phyloP scores from a whole-genome alignment of 2,329 filamentous ascomycete genomes.

The Fusarium tupiense region DNA sequence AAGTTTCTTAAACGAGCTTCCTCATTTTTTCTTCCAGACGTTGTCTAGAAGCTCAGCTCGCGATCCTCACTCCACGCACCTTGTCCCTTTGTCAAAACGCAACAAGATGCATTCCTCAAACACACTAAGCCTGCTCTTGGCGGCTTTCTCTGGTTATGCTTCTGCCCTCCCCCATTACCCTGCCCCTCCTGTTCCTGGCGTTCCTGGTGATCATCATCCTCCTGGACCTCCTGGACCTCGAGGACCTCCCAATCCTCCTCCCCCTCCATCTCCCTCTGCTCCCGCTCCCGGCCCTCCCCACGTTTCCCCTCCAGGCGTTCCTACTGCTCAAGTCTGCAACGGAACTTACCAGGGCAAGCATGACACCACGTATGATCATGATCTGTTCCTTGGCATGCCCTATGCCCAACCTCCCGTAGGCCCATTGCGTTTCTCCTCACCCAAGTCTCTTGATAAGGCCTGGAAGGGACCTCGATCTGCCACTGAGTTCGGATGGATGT shows the following conservation, averaged over 20 bases:
- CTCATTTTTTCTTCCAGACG: constrained; percentile 7
- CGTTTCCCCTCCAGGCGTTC: background rate
- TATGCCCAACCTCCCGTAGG: constrained; percentile 53
- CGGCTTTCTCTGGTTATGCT: constrained; percentile 17
- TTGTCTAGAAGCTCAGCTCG: constrained; percentile 4
- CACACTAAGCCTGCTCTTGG: constrained; percentile 26
- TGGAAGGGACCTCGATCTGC: constrained; percentile 55
- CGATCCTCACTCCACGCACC: background rate
- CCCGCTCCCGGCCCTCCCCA: background rate
- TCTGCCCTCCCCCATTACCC: background rate
- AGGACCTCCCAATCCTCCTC: background rate
- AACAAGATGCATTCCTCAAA: constrained; percentile 24
- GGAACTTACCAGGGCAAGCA: constrained; percentile 32
- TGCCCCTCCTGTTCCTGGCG: background rate
- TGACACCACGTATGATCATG: constrained; percentile 23
- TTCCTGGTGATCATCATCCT: background rate
- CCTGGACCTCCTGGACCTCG: background rate
- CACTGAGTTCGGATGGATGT: constrained; percentile 57
- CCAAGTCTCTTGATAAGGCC: constrained; percentile 58
- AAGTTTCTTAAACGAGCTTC: background rate
- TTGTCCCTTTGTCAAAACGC: background rate
- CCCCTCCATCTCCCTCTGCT: background rate
- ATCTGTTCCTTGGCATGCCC: constrained; percentile 31
- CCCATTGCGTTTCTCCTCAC: constrained; percentile 61
- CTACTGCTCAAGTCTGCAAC: constrained; percentile 11